A percentile compares a stretch with the other conserved stretches of the same genome.
Evolutionary conservation across 2,329 filamentous ascomycete species (phyloP).

Genomic region (Penicillium aurantiogriseum): DNA sequence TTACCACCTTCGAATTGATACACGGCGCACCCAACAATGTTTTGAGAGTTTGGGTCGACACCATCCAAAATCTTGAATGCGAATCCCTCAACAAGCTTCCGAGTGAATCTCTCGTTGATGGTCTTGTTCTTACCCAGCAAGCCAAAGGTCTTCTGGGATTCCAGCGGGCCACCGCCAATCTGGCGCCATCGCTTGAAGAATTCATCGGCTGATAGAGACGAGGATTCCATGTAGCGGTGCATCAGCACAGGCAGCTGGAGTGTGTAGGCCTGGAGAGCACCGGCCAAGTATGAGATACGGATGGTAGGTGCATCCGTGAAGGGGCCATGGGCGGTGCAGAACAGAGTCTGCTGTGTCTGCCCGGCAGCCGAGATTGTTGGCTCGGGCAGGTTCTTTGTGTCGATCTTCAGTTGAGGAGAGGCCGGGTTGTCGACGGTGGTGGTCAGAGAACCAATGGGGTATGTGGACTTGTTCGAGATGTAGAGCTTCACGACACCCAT

Average conservation of each 20-base stretch:
- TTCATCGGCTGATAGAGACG: slow-evolving; percentile 81
- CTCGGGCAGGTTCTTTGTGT: slow-evolving; percentile 85
- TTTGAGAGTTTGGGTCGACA: slow-evolving; percentile 90
- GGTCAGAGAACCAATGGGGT: slow-evolving; percentile 83
- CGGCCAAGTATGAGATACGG: slow-evolving; percentile 89
- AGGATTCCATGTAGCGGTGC: slow-evolving; percentile 96
- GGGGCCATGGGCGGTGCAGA: slow-evolving; percentile 82
- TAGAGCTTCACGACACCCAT: slow-evolving; percentile 94
- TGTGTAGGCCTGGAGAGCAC: slow-evolving; percentile 87
- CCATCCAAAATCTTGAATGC: slow-evolving; percentile 81
- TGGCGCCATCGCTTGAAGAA: slow-evolving; percentile 99
- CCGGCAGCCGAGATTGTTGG: slow-evolving; percentile 70
- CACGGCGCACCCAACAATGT: slow-evolving; percentile 87
- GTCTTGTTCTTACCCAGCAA: slow-evolving; percentile 60
- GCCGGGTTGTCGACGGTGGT: slow-evolving; percentile 78
- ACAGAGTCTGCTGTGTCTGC: slow-evolving; percentile 89
- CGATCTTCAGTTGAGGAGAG: slow-evolving; percentile 70
- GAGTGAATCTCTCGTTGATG: slow-evolving; percentile 69
- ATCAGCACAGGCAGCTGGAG: slow-evolving; percentile 83
- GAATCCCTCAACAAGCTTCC: slow-evolving; percentile 75
- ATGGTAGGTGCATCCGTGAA: slow-evolving; percentile 87
- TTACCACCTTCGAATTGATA: slow-evolving; percentile 76
- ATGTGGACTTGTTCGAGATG: slow-evolving; percentile 89
- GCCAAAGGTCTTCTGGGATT: slow-evolving; percentile 84
- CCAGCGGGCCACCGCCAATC: slow-evolving; percentile 82